These are phyloP conservation scores for Neurospora sp. DNA, from an alignment of 2,329 filamentous ascomycete genomes.

Conservation along the genomic window DNA sequence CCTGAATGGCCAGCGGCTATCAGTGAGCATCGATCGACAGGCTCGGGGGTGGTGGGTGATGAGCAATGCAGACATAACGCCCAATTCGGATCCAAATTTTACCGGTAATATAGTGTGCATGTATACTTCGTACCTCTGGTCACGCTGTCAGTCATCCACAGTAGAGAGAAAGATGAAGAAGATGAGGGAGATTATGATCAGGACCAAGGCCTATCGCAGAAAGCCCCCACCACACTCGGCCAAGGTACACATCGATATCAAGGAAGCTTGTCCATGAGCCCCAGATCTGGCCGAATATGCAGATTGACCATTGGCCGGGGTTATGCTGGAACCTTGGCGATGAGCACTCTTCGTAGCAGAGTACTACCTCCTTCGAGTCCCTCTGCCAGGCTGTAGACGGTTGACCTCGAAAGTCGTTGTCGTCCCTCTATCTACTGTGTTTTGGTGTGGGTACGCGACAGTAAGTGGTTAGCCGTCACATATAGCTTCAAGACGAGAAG, in stretches of 20 bases:
- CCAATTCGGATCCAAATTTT: background rate
- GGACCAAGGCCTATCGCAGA: background rate
- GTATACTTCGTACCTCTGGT: background rate
- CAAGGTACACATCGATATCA: background rate
- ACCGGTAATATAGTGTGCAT: background rate
- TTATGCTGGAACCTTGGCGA: background rate
- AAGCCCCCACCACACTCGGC: background rate
- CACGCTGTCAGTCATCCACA: background rate
- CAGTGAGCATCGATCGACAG: background rate
- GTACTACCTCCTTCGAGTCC: background rate
- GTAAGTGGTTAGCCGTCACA: background rate
- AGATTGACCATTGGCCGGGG: background rate
- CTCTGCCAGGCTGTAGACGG: background rate
- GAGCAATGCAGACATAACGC: background rate
- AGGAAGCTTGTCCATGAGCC: background rate
- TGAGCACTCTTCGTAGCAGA: background rate
- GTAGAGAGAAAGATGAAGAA: background rate
- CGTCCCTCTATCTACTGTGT: background rate
- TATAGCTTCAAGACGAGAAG: background rate
- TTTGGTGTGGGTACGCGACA: background rate
- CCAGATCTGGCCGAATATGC: background rate
- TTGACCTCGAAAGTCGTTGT: background rate
- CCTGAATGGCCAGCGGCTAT: background rate
- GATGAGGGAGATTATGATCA: background rate
- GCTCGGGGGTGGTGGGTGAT: background rate